Conservation (phyloP, 129 eudicot species). For the Flaveria ramosissima region DNA sequence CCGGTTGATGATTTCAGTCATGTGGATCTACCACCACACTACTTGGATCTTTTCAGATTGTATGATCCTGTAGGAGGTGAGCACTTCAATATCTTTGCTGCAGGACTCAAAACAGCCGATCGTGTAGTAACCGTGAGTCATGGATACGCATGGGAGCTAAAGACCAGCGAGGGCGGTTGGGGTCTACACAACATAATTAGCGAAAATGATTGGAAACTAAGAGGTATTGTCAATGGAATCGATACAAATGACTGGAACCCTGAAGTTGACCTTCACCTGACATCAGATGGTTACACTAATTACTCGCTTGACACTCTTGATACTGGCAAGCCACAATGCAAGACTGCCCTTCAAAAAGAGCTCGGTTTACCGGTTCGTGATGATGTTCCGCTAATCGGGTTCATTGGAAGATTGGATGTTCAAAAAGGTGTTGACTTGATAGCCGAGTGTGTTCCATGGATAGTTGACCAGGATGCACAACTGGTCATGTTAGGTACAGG, state of each 20-base stretch:
- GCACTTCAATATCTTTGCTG: constrained; percentile 88
- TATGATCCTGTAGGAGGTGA: constrained; percentile 92
- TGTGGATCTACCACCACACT: constrained; percentile 87
- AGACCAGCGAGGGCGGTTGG: constrained; percentile 94
- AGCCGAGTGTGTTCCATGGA: constrained; percentile 83
- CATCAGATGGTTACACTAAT: constrained; percentile 79
- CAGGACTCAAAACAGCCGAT: constrained; percentile 80
- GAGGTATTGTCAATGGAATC: constrained; percentile 83
- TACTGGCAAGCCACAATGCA: constrained; percentile 84
- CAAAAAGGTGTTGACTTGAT: constrained; percentile 91
- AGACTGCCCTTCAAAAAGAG: constrained; percentile 79
- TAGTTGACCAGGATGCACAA: constrained; percentile 81
- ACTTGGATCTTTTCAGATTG: constrained; percentile 71
- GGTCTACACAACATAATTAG: constrained; percentile 76
- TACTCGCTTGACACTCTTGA: constrained; percentile 72
- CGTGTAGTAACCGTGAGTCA: constrained; percentile 92
- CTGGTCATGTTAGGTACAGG: constrained; percentile 89
- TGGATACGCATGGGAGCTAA: constrained; percentile 92
- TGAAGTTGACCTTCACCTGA: constrained; percentile 58
- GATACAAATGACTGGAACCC: constrained; percentile 87
- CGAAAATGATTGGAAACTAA: constrained; percentile 87
- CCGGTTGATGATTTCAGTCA: constrained; percentile 69
- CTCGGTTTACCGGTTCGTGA: constrained; percentile 70
- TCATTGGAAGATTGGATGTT: constrained; percentile 81
- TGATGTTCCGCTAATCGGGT: constrained; percentile 74